A percentile compares a stretch with the other conserved stretches of the same genome.
phyloP scores from a whole-genome alignment of 2,329 filamentous ascomycete species.

The Cordyceps cateniannulata region DNA sequence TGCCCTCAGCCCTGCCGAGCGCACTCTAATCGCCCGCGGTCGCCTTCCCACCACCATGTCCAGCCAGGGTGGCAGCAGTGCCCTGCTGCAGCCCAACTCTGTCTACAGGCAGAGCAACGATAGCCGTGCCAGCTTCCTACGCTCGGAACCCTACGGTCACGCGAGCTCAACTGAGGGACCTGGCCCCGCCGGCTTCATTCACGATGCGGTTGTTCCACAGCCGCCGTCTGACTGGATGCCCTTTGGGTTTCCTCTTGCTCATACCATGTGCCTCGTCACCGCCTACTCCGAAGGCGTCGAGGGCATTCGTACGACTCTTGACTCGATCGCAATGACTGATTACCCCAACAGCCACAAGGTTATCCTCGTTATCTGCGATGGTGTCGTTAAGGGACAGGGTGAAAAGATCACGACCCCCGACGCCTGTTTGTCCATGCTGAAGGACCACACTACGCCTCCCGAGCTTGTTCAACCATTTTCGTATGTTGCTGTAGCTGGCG shows the following conservation, averaged over 20 bases:
- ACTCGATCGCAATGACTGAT: slow-evolving; percentile 95
- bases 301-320: slow-evolving; percentile 85
- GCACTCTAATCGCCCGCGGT: slow-evolving; percentile 40
- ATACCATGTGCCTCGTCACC: slow-evolving; percentile 90
- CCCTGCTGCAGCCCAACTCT: slow-evolving; percentile 61
- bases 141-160: slow-evolving; percentile 47
- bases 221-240: slow-evolving; percentile 96
- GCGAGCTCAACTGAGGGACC: slow-evolving; percentile 59
- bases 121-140: slow-evolving; percentile 59
- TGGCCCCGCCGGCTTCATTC: slow-evolving; percentile 89
- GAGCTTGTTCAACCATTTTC: slow-evolving; percentile 86
- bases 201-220: slow-evolving; percentile 91
- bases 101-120: slow-evolving; percentile 65
- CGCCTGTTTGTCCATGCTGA: slow-evolving; percentile 88
- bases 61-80: slow-evolving; percentile 66
- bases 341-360: slow-evolving; percentile 99
- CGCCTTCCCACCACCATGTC: slow-evolving; percentile 83
- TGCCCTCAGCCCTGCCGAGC: slow-evolving; percentile 75
- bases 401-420: slow-evolving; percentile 84
- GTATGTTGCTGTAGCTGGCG: slow-evolving; percentile 92
- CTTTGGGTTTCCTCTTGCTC: slow-evolving; percentile 89
- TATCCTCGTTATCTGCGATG: slow-evolving; percentile 93
- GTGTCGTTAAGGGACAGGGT: slow-evolving; percentile 93
- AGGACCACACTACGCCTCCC: slow-evolving; percentile 71
- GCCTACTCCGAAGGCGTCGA: slow-evolving; percentile 95